Base-by-base conservation (phyloP, 176 grass and related monocot genomes). In the Carex myosuroides region DNA sequence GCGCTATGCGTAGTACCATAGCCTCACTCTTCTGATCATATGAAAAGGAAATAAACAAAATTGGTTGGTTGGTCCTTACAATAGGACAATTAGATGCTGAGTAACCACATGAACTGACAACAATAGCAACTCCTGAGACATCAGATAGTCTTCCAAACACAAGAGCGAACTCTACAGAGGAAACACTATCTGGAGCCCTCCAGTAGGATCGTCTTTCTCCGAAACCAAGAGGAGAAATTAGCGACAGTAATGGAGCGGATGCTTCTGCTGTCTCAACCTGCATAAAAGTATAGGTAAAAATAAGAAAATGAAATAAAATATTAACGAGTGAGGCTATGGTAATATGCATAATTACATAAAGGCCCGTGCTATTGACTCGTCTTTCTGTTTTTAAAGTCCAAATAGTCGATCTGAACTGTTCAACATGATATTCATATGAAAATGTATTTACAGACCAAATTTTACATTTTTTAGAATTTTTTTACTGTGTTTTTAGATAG, bases 101-200 rank as follows among this genome's bases (percentile, higher is more conserved):
- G 65, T 95, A 99, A 82, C 96, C 96, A 42, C 96, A 99, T 30
- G 88, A 92, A 86, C 96, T 95, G 85, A 95, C 93, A 80, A 99
- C 88, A 80, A 99, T 39, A 20, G 86, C 88, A 88, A 93, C 91
- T 61, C 93, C 96, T 63, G 88, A 88, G 81, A 99, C 91, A 93
- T 99, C 96, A 73, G 96, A 99, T 88, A 93, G 69, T 87, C 93
- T 74, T 78, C 85, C 90, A 94, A 99, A 93, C 87, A 99, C 93
- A 94, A 99, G 81, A 9, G 89, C 88, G 60, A 99, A 94, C 85
- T 99, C 93, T 53, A 92, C 89, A 73, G 89, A 90, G 79, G 88
- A 89, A 70, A 69, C 70, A 37, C 82, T 69, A 66, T 29, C 64
- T 66, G 88, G 91, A 89, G 93, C 92, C 91, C 88, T 99, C 96